Percentiles rank a stretch among this genome's conserved stretches.
Evolutionary conservation across 2,329 filamentous ascomycete genomes (phyloP).

Genomic region (Cercospora brassicicola): DNA sequence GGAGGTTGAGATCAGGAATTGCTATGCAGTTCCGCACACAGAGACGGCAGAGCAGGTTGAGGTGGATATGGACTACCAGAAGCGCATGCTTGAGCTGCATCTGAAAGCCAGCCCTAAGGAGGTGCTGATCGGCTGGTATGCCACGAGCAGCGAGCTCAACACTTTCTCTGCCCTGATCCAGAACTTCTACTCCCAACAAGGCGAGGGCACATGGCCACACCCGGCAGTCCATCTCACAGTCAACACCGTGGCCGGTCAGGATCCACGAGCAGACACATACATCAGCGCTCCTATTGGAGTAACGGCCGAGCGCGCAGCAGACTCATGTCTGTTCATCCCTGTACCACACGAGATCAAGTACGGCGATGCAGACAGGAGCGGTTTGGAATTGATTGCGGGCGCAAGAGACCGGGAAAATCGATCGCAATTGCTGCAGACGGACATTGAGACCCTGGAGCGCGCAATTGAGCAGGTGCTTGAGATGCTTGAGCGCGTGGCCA

Average conservation of each 20-base stretch:
- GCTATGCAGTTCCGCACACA: slow-evolving; percentile 97
- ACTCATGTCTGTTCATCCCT: slow-evolving; percentile 96
- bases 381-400: slow-evolving; percentile 78
- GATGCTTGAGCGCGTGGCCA: slow-evolving; percentile 86
- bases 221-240: slow-evolving; percentile 97
- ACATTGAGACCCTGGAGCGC: slow-evolving; percentile 84
- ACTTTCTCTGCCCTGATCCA: slow-evolving; percentile 98
- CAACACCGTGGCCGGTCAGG: slow-evolving; percentile 81
- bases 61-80: slow-evolving; percentile 99
- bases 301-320: slow-evolving; percentile 88
- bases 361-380: slow-evolving; percentile 73
- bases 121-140: slow-evolving; percentile 96
- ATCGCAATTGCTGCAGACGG: slow-evolving; percentile 71
- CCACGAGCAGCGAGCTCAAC: slow-evolving; percentile 94
- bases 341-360: slow-evolving; percentile 94
- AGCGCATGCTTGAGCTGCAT: slow-evolving; percentile 95
- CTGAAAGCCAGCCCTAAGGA: slow-evolving; percentile 93
- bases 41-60: slow-evolving; percentile 98
- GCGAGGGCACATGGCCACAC: slow-evolving; percentile 94
- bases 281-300: slow-evolving; percentile 94
- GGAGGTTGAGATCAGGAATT: slow-evolving; percentile 92
- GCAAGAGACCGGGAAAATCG: slow-evolving; percentile 79
- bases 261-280: slow-evolving; percentile 89
- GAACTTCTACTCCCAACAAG: slow-evolving; percentile 97
- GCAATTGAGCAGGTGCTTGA: slow-evolving; percentile 83